Base-by-base conservation (phyloP, 768 basidiomycete genomes). In the Lactifluus pinguis region DNA sequence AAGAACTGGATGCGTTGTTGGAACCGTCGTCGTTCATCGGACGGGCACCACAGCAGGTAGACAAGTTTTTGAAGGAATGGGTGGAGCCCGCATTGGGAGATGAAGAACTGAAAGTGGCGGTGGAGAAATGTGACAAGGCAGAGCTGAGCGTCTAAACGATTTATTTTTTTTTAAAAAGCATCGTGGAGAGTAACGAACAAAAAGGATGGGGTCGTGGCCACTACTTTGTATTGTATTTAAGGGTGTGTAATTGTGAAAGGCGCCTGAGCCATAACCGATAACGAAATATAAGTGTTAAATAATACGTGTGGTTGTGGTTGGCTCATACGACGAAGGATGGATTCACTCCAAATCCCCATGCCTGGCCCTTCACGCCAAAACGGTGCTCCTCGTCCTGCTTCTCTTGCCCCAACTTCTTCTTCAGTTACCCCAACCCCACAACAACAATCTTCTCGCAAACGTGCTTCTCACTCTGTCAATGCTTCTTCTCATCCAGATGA, bases 1-100 rank as follows among this genome's bases (percentile, higher is more conserved):
- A 69, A 53, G 81, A 95, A 50, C 78, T 98, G 53, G 91, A 92
- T 45, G 73, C 69, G 41, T 73, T 98, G 66, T 77, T 99, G 61
- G 86, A 98, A 51, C 93, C 97, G 32, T 74, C 74, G 65, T 95
- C 85, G 56, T 99, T 98, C 72, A 83, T 97, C 51, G 95, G 97
- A 2, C 80, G 95, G 17, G 97, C 97, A 13, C 92, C 95, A 1
- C 84, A 98, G 71, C 97, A 98, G 77, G 95, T 98, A 13, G 91
- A 93, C 72, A 77, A 71, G 59, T 98, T 99, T 73, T 70, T 98
- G 59, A 79, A 74, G 68, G 89, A 93, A 1, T 94, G 90, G 87
- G 93, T 98, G 21, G 73, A 73, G 55, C 93, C 94, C n/a, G 92
- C 86, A 10, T 73, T 98, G 65, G 77, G 71, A n/a, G 79, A 80